Conservation (phyloP, 2,329 filamentous ascomycete species). For the Chrysoporthe austroafricana region DNA sequence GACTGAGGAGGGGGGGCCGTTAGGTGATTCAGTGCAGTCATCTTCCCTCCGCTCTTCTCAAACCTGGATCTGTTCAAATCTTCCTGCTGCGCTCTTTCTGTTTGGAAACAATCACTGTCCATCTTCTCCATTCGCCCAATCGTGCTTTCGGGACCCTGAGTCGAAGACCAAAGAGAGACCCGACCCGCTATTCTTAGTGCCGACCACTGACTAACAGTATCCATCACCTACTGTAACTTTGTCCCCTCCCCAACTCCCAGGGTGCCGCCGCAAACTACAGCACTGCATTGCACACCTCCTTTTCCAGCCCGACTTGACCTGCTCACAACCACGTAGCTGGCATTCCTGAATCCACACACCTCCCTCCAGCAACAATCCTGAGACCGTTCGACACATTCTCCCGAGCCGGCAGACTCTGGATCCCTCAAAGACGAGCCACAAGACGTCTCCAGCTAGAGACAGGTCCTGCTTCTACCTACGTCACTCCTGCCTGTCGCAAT, state of each 20-base stretch:
- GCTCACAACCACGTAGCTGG: conserved; percentile 24
- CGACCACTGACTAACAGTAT: conserved; percentile 24
- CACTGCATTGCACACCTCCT: conserved; percentile 28
- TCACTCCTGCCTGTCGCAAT: conserved; percentile 44
- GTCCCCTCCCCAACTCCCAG: conserved; percentile 17
- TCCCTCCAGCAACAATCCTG: conserved; percentile 14
- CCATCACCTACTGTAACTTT: conserved; percentile 24
- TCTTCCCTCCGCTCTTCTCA: conserved; percentile 1
- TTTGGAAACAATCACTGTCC: conserved; percentile 2
- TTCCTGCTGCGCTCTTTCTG: neutral
- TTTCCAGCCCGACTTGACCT: conserved; percentile 22
- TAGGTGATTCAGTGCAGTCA: conserved; percentile 11
- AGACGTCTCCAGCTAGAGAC: conserved; percentile 30
- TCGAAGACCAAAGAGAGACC: neutral
- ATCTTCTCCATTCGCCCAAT: neutral
- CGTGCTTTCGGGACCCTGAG: conserved; percentile 14
- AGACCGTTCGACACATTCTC: conserved; percentile 10
- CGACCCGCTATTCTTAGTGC: conserved; percentile 23
- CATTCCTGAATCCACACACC: conserved; percentile 22
- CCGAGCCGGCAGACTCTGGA: conserved; percentile 27
- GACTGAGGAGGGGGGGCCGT: neutral
- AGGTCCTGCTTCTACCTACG: conserved; percentile 28
- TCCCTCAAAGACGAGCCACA: conserved; percentile 32
- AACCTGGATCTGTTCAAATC: neutral
- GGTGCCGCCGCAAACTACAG: conserved; percentile 23